Conservation (phyloP, 2,329 filamentous ascomycete genomes). For the Aspergillus spinulosporus region DNA sequence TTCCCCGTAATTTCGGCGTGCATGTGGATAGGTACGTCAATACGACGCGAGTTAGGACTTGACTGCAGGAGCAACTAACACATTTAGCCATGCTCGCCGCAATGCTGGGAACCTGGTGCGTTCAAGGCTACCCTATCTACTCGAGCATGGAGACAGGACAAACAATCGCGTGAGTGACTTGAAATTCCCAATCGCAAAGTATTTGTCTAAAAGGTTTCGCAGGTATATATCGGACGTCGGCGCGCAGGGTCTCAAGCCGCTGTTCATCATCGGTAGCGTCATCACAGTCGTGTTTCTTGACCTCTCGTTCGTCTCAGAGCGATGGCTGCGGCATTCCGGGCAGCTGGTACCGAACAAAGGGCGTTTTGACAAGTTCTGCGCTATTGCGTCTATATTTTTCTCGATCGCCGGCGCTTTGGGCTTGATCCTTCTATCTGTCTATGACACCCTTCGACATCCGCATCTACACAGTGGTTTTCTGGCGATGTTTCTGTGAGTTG, state of each 20-base stretch:
- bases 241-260: slow-evolving; percentile 58
- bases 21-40: slow-evolving; percentile 52
- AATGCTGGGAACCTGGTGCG: slow-evolving; percentile 60
- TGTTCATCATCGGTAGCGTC: slow-evolving; percentile 62
- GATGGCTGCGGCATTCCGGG: slow-evolving; percentile 79
- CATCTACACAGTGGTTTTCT: slow-evolving; percentile 74
- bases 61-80: slow-evolving; percentile 3
- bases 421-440: slow-evolving; percentile 79
- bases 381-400: slow-evolving; percentile 52
- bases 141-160: slow-evolving; percentile 54
- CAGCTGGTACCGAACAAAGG: slow-evolving; percentile 72
- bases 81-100: slow-evolving; percentile 57
- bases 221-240: slow-evolving; percentile 58
- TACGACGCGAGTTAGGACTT: background rate
- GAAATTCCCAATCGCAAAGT: background rate
- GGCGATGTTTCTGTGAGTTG: slow-evolving; percentile 68
- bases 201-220: background rate
- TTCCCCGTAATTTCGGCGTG: slow-evolving; percentile 61
- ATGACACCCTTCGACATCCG: slow-evolving; percentile 73
- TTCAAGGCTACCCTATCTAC: slow-evolving; percentile 55
- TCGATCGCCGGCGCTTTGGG: slow-evolving; percentile 75
- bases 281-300: slow-evolving; percentile 78
- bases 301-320: slow-evolving; percentile 74
- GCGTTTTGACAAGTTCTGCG: slow-evolving; percentile 40
- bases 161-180: slow-evolving; percentile 52